These are phyloP conservation scores for Chrysoporthe austroafricana DNA, from an alignment of 2,329 filamentous ascomycete genomes.

Conservation along the genomic window DNA sequence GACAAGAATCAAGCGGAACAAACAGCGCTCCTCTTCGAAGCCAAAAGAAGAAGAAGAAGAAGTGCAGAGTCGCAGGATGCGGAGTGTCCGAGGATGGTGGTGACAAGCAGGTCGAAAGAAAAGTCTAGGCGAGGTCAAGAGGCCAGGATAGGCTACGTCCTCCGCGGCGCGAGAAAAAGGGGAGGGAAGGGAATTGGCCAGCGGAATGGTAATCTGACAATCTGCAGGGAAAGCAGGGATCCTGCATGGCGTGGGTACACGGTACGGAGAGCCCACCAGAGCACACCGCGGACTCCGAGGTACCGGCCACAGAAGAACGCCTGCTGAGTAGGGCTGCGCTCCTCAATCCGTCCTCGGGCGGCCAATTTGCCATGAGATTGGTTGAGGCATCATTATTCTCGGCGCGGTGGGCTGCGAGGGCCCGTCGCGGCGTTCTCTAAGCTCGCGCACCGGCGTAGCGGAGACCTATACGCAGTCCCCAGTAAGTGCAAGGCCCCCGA, in stretches of 20 bases:
- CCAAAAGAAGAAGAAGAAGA: not conserved
- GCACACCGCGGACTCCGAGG: not conserved
- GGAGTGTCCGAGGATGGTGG: not conserved
- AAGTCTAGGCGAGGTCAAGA: not conserved
- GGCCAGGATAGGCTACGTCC: not conserved
- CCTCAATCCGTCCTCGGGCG: not conserved
- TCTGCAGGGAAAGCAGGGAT: conserved; percentile 11
- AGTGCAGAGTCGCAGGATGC: not conserved
- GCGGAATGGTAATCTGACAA: conserved; percentile 13
- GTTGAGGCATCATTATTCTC: not conserved
- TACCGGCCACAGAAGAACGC: not conserved
- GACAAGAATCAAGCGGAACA: conserved; percentile 11
- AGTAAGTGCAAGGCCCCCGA: too few relatives aligned
- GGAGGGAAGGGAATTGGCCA: conserved; percentile 15
- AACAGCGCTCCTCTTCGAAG: not conserved
- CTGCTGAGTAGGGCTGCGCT: not conserved
- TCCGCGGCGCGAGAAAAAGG: conserved; percentile 6
- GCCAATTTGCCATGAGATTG: conserved; percentile 9
- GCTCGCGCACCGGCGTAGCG: not conserved
- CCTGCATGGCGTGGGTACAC: conserved; percentile 6
- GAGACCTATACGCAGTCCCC: not conserved
- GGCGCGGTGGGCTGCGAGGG: not conserved
- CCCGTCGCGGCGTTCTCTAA: not conserved
- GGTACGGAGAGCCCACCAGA: not conserved
- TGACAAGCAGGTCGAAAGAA: not conserved